Percentiles rank a stretch among this genome's conserved stretches.
phyloP scores from a whole-genome alignment of 495 filamentous ascomycete species.

The Neurospora sp. region DNA sequence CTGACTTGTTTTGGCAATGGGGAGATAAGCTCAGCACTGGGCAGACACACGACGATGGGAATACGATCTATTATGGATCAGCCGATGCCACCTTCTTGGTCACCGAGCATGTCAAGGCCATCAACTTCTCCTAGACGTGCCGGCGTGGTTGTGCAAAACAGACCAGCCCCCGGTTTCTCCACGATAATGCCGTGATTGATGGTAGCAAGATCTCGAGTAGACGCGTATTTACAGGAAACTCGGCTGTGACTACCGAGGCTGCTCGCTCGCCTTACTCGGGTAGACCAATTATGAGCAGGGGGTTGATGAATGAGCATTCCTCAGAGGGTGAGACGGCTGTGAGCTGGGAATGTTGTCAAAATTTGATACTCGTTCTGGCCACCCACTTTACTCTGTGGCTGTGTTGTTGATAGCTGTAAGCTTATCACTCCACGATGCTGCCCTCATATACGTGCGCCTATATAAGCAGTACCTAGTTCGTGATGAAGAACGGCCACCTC shows the following conservation, averaged over 20 bases:
- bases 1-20: conserved; percentile 57
- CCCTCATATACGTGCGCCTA: neutral
- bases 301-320: neutral
- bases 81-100: conserved; percentile 46
- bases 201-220: neutral
- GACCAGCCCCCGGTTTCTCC: neutral
- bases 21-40: conserved; percentile 45
- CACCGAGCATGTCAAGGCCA: conserved; percentile 45
- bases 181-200: neutral
- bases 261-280: neutral
- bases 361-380: neutral
- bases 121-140: conserved; percentile 11
- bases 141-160: neutral
- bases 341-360: neutral
- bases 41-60: conserved; percentile 42
- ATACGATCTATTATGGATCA: conserved; percentile 49
- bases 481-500: neutral
- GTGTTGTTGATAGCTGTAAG: neutral
- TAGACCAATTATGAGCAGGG: neutral
- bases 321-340: neutral
- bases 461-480: neutral
- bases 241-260: neutral
- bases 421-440: neutral
- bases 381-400: neutral
- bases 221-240: neutral